Base-by-base conservation (phyloP, 345 rosid species). In the Camelina laxa region DNA sequence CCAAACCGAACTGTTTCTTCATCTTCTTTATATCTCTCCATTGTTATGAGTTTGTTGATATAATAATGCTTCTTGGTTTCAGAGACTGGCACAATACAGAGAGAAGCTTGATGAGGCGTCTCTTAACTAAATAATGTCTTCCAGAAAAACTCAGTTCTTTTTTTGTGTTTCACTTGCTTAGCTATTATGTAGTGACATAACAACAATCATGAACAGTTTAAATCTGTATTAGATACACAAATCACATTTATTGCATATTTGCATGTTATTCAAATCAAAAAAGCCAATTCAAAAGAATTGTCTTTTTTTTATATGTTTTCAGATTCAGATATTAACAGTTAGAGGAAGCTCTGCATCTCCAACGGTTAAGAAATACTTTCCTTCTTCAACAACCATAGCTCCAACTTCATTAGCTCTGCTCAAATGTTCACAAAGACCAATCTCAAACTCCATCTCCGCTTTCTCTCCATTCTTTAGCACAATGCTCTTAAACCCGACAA, bases 81-180 rank as follows among this genome's bases (percentile, higher is more conserved):
- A 95, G 97, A 76, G 67, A 50, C 81, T 91, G 85, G 99, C 97
- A 36, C 92, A 80, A 71, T 91, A 95, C 85, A 87, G 97, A 84
- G 91, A 95, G 87, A 90, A 85, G 82, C 79, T 95, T 70, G 99
- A 95, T 70, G 97, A 91, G 60, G 87, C 70, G 89, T 6, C 59
- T 30, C 31, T 86, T 75, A 67, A 81, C 65, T 86, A 27, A 27
- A 24, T 27, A 80, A 67, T 45, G 50, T 54, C 17, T 59, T 35
- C 21, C 41, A 16, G 75, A 5, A 65, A 15, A 31, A 12, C 9
- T 24, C 36, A 3, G 31, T 36, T 64, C 2, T 22, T 27, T 30
- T 31, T 44, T 36, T 74, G 50, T 17, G 8, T 72, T 60, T 39
- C 33, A 17, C 35, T 21, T 6, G 27, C n/a, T 15, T 17, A 67